These are phyloP conservation scores for Colletotrichum ledebouriae DNA, from an alignment of 2,329 filamentous ascomycete genomes.

Conservation along the genomic window DNA sequence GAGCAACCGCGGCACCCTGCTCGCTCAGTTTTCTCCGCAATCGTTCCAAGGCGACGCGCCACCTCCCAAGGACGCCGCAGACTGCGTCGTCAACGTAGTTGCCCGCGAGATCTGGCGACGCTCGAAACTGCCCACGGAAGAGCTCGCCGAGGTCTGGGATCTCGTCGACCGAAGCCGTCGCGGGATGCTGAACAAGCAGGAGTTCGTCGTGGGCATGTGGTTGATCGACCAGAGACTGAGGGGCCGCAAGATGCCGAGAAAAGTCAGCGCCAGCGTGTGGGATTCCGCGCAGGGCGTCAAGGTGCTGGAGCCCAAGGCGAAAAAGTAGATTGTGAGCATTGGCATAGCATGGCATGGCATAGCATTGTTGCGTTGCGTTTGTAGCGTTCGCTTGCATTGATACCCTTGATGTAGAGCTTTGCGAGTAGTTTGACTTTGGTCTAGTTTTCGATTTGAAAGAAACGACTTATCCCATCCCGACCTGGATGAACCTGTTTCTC, in stretches of 20 bases:
- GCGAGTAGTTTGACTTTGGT: neutral
- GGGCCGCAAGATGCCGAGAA: conserved; percentile 80
- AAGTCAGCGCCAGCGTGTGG: conserved; percentile 83
- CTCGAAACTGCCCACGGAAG: conserved; percentile 75
- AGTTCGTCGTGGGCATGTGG: conserved; percentile 89
- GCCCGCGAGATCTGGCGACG: conserved; percentile 82
- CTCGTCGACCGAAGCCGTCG: conserved; percentile 72
- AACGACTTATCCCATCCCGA: no score
- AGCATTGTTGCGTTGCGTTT: conserved; percentile 8
- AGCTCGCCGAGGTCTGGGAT: conserved; percentile 82
- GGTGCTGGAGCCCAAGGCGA: conserved; percentile 51
- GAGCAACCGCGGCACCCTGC: conserved; percentile 76
- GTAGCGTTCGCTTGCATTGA: conserved; percentile 27
- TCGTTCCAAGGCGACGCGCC: neutral
- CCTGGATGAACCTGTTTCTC: no score
- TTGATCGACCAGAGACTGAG: conserved; percentile 84
- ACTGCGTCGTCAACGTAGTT: conserved; percentile 75
- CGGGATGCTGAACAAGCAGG: conserved; percentile 73
- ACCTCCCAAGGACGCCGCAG: conserved; percentile 50
- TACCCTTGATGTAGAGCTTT: conserved; percentile 32
- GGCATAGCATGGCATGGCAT: conserved; percentile 29
- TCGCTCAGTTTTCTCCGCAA: conserved; percentile 23
- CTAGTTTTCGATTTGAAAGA: no score
- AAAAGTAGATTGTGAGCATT: conserved; percentile 28
- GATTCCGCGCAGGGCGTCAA: conserved; percentile 70